Conservation (phyloP, 257 asterid genomes). For the Voacanga thouarsii region DNA sequence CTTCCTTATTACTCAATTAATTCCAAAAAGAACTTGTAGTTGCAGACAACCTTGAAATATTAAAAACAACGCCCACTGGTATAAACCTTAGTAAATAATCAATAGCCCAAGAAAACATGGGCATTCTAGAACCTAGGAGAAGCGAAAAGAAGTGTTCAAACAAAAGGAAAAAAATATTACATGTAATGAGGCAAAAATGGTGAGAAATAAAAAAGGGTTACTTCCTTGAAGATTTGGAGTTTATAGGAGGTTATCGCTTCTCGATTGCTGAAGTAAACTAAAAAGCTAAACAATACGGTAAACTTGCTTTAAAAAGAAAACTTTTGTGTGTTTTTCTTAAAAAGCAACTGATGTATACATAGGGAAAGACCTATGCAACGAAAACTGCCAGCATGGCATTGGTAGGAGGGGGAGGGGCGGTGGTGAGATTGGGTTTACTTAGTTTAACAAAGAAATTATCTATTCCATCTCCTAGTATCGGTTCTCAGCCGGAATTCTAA, state of each 20-base stretch:
- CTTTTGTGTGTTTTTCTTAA: too few species aligned
- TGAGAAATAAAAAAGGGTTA: background rate
- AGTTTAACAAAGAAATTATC: too few species aligned
- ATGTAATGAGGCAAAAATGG: constrained; percentile 1
- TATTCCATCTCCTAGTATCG: too few species aligned
- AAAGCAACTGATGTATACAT: too few species aligned
- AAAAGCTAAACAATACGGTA: background rate
- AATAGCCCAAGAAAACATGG: constrained; percentile 28
- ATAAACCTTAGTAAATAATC: constrained; percentile 15
- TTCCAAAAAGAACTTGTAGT: constrained; percentile 19
- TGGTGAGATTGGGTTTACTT: too few species aligned
- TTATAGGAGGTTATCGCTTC: background rate
- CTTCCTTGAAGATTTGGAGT: constrained; percentile 23
- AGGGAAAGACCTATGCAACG: too few species aligned
- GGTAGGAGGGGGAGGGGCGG: too few species aligned
- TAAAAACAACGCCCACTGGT: constrained; percentile 26
- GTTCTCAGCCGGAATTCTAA: too few species aligned
- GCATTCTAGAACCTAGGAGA: constrained; percentile 6
- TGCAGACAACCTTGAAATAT: constrained; percentile 18
- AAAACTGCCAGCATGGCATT: too few species aligned
- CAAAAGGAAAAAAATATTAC: background rate
- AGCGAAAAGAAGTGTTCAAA: background rate
- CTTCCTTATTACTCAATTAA: constrained; percentile 44
- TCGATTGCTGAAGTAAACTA: constrained; percentile 9
- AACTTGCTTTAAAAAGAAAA: background rate